Base-by-base conservation (phyloP, 2,329 filamentous ascomycete genomes). In the Zymoseptoria crescenta region DNA sequence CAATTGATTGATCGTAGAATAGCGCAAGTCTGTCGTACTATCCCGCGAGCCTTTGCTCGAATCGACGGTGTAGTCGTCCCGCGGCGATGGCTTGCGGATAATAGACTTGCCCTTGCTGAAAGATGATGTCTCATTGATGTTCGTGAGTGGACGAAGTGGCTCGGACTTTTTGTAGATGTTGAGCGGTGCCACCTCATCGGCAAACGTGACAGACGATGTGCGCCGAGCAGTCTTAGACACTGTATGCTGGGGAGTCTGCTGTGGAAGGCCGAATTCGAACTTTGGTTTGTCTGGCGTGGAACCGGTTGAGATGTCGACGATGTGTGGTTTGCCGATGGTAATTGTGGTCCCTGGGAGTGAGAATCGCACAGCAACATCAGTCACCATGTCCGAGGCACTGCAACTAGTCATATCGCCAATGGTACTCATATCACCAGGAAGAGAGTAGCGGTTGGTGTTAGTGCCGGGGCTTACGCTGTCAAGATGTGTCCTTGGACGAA, bases 281-380 rank as follows among this genome's bases (percentile, higher is more conserved):
- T 64, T 63, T 16, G 58, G 50, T 56, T 64, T 66, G 49, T 69
- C 66, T 16, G 69, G 68, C 13, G 69, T 69, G 51, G 65, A 68
- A 56, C 67, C 65, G 0, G 67, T 61, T 53, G 68, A 67, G 8
- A 73, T 68, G 10, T 68, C 67, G 8, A 72, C 66, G 45, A 73
- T 68, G 52, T 73, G 71, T 28, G 70, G 69, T 56, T 69, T 72
- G 50, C 66, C 68, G 9, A 73, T 65, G 13, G 67, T 70, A 62
- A 76, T 74, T 2, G 71, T 70, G 5, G 69, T 69, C 19, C 66
- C 67, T 8, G 72, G 72, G 41, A 74, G 55, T 0, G 72, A 73
- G 60, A 74, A 74, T 49, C 70, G 71, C n/a, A 73, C 68, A 51
- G 71, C 71, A 27, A 73, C 66, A 59, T 74, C 72, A 6, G 72